Base-by-base conservation (phyloP, 257 asterid genomes). In the Ophiorrhiza pumila region DNA sequence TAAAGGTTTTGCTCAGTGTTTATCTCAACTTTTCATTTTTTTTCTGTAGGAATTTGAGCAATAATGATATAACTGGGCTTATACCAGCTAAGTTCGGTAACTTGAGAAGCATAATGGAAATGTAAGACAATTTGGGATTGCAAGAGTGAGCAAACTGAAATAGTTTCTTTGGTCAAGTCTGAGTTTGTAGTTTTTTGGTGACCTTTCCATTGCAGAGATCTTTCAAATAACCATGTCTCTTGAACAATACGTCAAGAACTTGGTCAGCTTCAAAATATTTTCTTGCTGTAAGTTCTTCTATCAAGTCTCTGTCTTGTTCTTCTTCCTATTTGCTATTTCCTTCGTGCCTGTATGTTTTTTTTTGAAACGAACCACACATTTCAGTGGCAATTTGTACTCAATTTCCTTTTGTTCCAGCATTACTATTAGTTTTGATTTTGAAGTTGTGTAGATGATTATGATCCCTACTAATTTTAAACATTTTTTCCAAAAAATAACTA, bases 21-120 rank as follows among this genome's bases (percentile, higher is more conserved):
- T 11, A 31, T 50, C 63, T 68, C 14, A 53, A 42, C 39, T 5
- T 39, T 22, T 43, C 27, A 53, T n/a, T 68, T 69, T 42, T 35
- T 41, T 27, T 46, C 62, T 0, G 68, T 84, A 95, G 99, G 78
- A 92, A 95, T 72, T 82, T 95, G 70, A 95, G 99, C 88, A 80
- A 83, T 70, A 95, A 90, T 18, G 87, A 71, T 35, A 72, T 95
- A 79, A 77, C 89, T 65, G 96, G 98, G 49, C 14, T 66, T 46
- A 75, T 95, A 77, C 99, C 99, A 5, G 84, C 94, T 0, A 98
- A 95, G 80, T 95, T 95, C 77, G 94, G 97, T 60, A 95, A 95
- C 82, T 77, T 95, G 76, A 87, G 96, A 84, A 95, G 98, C 63
- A 80, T 95, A 57, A 87, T 89, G 97, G 96, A 92, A 65, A 89